Conservation (phyloP, 108 stramenopile genomes). For the Skeletonema menzelii region DNA sequence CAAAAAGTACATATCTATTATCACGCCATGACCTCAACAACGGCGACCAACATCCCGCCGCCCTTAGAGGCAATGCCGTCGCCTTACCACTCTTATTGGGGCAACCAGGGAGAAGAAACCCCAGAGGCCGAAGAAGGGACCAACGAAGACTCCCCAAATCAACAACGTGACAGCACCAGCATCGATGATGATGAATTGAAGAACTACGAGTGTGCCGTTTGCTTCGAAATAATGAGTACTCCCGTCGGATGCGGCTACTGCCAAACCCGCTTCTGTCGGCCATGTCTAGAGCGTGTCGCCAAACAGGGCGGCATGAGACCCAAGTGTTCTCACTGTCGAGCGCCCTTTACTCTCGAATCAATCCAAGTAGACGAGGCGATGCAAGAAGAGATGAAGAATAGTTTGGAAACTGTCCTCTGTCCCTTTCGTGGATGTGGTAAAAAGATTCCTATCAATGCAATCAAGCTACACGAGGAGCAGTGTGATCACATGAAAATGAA, state of each 20-base stretch:
- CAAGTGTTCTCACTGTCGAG: constrained; percentile 42
- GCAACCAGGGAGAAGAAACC: neutral
- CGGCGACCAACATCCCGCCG: neutral
- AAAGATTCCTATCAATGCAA: neutral
- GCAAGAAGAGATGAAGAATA: constrained; percentile 18
- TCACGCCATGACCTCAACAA: neutral
- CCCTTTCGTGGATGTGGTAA: constrained; percentile 31
- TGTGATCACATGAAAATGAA: constrained; percentile 21
- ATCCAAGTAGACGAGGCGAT: constrained; percentile 17
- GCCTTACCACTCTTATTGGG: neutral
- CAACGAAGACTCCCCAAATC: too few relatives aligned
- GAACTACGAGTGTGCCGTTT: constrained; percentile 47
- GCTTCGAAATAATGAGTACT: constrained; percentile 40
- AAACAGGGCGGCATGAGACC: neutral
- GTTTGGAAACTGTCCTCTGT: constrained; percentile 18
- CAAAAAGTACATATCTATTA: too few relatives aligned
- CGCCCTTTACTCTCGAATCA: constrained; percentile 4
- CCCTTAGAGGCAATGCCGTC: neutral
- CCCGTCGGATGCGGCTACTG: constrained; percentile 53
- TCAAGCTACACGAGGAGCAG: constrained; percentile 23
- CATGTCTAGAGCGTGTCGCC: constrained; percentile 26
- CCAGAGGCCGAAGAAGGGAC: too few relatives aligned
- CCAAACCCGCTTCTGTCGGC: constrained; percentile 32
- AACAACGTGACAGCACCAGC: neutral
- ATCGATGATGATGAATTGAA: constrained; percentile 2